Conservation (phyloP, 306 rosid species). For the Quercus suber region DNA sequence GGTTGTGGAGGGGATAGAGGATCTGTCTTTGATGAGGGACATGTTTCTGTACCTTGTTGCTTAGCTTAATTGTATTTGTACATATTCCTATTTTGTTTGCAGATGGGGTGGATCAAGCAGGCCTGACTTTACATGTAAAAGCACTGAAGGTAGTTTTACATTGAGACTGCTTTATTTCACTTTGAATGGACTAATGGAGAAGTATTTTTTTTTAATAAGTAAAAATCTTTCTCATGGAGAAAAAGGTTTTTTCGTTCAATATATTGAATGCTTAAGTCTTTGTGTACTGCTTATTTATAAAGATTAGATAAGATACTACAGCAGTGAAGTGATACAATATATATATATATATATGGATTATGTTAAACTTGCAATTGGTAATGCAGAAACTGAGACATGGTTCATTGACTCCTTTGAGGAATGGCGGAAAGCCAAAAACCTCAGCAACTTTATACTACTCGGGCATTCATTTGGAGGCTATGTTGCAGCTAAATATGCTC, state of each 20-base stretch:
- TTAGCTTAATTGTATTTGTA: background rate
- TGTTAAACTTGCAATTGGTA: slow-evolving; percentile 18
- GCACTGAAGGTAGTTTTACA: slow-evolving; percentile 73
- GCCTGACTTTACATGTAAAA: slow-evolving; percentile 94
- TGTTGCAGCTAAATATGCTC: slow-evolving; percentile 89
- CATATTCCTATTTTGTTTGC: slow-evolving; percentile 25
- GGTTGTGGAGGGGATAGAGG: background rate
- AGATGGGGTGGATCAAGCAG: slow-evolving; percentile 99
- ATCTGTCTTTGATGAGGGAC: background rate
- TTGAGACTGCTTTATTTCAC: slow-evolving; percentile 11
- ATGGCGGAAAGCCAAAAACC: slow-evolving; percentile 96
- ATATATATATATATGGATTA: too few species aligned
- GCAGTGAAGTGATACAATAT: too few species aligned
- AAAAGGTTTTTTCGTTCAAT: too few species aligned
- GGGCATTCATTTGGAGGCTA: slow-evolving; percentile 99
- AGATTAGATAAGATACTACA: too few species aligned
- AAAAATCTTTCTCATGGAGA: too few species aligned
- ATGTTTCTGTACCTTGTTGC: slow-evolving; percentile 1
- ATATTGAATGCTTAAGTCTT: background rate
- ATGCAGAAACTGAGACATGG: slow-evolving; percentile 94
- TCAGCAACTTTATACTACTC: slow-evolving; percentile 76
- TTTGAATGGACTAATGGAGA: slow-evolving; percentile 2
- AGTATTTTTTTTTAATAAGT: slow-evolving; percentile 9
- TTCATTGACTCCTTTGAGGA: slow-evolving; percentile 93
- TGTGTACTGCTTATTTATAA: background rate